Conservation (phyloP, 345 rosid genomes). For the Arabidopsis arenosa region DNA sequence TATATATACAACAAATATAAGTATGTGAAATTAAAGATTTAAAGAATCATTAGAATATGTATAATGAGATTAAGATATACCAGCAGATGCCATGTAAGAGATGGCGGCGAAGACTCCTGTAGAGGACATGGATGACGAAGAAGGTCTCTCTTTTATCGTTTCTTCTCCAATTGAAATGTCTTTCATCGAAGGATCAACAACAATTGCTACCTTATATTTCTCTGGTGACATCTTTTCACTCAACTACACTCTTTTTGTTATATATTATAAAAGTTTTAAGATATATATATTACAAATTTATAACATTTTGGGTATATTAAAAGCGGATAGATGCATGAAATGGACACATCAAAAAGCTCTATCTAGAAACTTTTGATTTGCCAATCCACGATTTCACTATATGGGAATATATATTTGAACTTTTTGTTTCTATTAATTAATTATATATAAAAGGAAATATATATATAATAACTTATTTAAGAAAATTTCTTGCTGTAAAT, state of each 20-base stretch:
- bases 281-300: neutral
- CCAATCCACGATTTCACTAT: neutral
- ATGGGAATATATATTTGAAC: neutral
- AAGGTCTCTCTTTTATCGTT: conserved; percentile 4
- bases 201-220: neutral
- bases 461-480: no score
- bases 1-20: neutral
- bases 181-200: neutral
- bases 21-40: neutral
- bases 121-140: conserved; percentile 27
- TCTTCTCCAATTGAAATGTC: conserved; percentile 6
- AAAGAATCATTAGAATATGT: neutral
- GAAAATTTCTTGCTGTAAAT: no score
- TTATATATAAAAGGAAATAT: neutral
- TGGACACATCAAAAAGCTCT: neutral
- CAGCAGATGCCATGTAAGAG: conserved; percentile 50
- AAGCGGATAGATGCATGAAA: neutral
- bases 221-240: neutral
- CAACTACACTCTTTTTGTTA: neutral
- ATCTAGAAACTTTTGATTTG: neutral
- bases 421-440: neutral
- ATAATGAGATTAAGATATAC: neutral
- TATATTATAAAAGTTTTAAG: neutral
- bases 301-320: neutral
- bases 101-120: conserved; percentile 60